Conservation (phyloP, 345 rosid species). For the Linum usitatissimum region DNA sequence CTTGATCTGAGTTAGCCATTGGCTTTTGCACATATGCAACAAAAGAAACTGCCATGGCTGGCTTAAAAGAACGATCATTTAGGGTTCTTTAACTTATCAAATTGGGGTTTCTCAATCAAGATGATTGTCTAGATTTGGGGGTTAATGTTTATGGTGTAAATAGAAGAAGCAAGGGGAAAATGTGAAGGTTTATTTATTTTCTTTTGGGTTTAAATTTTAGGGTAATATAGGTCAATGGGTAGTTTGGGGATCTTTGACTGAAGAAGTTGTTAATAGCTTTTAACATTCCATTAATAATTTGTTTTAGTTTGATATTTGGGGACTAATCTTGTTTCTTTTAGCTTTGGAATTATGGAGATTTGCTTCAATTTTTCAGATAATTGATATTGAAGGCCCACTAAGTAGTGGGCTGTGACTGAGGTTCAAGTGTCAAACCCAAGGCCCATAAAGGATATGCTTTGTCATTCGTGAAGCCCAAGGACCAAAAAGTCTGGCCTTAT, state of each 20-base stretch:
- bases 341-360: no score
- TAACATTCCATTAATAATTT: neutral
- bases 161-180: neutral
- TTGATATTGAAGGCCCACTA: no score
- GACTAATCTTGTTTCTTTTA: no score
- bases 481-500: no score
- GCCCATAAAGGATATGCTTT: no score
- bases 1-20: constrained; percentile 48
- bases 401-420: no score
- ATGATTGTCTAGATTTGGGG: neutral
- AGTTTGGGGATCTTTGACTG: neutral
- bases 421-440: no score
- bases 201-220: neutral
- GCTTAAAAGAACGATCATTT: neutral
- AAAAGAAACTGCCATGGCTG: neutral
- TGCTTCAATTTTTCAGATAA: no score
- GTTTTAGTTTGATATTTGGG: neutral
- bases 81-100: neutral
- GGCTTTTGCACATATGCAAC: neutral
- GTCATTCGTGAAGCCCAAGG: no score
- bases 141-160: neutral
- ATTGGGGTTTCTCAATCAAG: neutral
- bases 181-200: neutral
- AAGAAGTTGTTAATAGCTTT: neutral
- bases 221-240: neutral